Base-by-base conservation (phyloP, 371 early-diverging fungal genomes). In the Rhizopus delemar region DNA sequence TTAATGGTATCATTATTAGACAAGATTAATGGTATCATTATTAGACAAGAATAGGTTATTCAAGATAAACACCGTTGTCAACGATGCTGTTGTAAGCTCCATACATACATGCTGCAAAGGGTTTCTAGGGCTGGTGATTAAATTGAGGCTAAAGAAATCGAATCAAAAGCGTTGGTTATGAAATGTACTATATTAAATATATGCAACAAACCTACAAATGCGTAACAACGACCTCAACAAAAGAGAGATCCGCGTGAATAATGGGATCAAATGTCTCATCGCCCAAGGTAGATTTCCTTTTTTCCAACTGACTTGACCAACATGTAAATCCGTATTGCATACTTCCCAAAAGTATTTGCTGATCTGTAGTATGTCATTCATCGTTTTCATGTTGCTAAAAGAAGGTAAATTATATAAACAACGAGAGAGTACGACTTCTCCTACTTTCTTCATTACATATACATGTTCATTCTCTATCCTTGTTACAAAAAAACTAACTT, bases 181-280 rank as follows among this genome's bases (percentile, higher is more conserved):
- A 41, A 32, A 53, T 53, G 22, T 53, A 53, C 16, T 53, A 29
- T 41, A 53, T 41, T 53, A 41, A 53, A 39, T 53, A 29, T 41
- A 53, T 41, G 54, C 41, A 39, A 53, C 54, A 53, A 53, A 53
- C 43, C 32, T 53, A 53, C 54, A 53, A 53, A n/a, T 53, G 54
- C 32, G 54, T 53, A 32, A n/a, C 54, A 39, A 53, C 54, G 41
- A 53, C 41, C 54, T 53, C 54, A 41, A 53, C 54, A 53, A 53
- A 41, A 53, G 54, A 41, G 29, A 53, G 41, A 41, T 53, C 54
- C 12, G 31, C 54, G 54, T 53, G 54, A 53, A 53, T 53, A 41
- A 53, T 53, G n/a, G 54, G 54, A 51, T 51, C 51, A 51, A 51
- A 51, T 34, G 51, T 34, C 51, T 51, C 51, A 51, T 51, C 51